phyloP scores from a whole-genome alignment of 2,329 filamentous ascomycete genomes.

The Cladosporium sp. region DNA sequence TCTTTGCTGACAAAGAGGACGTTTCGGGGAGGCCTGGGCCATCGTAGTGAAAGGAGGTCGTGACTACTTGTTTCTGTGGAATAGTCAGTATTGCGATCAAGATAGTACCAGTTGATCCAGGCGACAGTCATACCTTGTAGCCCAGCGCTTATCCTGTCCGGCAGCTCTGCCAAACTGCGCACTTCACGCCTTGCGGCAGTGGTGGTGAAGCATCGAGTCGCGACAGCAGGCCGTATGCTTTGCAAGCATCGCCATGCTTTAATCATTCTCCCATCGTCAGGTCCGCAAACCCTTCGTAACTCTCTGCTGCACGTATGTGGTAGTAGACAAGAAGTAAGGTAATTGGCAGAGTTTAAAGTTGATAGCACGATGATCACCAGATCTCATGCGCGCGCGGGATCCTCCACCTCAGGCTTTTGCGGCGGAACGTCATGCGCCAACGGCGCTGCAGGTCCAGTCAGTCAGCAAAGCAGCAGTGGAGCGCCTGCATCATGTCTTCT shows the following conservation, averaged over 20 bases:
- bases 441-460: neutral
- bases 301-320: too few species aligned
- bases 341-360: neutral
- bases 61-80: constrained; percentile 50
- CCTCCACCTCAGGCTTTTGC: neutral
- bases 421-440: constrained; percentile 2
- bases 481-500: neutral
- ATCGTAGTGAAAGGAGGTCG: constrained; percentile 61
- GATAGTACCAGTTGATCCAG: too few species aligned
- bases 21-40: constrained; percentile 64
- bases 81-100: constrained; percentile 19
- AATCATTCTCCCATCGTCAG: constrained; percentile 29
- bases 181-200: constrained; percentile 46
- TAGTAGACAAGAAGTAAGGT: too few species aligned
- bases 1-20: constrained; percentile 66
- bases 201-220: constrained; percentile 45
- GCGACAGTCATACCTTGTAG: constrained; percentile 52
- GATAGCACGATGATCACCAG: constrained; percentile 1
- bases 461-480: neutral
- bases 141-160: constrained; percentile 55
- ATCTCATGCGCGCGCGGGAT: constrained; percentile 1
- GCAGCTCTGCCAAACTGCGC: constrained; percentile 47
- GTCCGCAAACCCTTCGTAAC: neutral
- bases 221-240: constrained; percentile 14
- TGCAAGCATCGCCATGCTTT: constrained; percentile 23